Base-by-base conservation (phyloP, 2,329 filamentous ascomycete species). In the Phaeosphaeria sp. region DNA sequence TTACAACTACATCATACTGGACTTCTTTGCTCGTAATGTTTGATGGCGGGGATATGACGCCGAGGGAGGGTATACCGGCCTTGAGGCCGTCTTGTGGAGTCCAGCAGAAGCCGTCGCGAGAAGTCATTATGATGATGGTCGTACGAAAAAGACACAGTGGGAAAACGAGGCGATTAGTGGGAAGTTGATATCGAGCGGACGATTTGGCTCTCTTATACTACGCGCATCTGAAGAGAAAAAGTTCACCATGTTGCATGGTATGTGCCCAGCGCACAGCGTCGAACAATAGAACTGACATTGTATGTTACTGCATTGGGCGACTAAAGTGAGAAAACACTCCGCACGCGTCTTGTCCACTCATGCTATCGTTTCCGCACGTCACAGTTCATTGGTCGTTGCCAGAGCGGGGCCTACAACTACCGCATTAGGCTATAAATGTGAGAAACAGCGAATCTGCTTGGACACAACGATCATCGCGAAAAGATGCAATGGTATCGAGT, bases 81-180 rank as follows among this genome's bases (percentile, higher is more conserved):
- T 68, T 69, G 2, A 74, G 73, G 20, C 65, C 53, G 11, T 63
- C 62, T 43, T 73, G 71, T 27, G 58, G 49, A 1, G 67, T 69
- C 67, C 68, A 72, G 25, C 44, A 54, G 51, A 60, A 74, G 59
- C 64, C 66, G 50, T 72, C 68, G 27, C 63, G 57, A 77, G 63
- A 76, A 70, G 13, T 53, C 18, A 66, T 55, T 8, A 18, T 33
- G 42, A 48, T n/a, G 15, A 13, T 13, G 15, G 6, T 7, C 11
- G 11, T 13, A 36, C 30, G 11, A 7, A 13, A 36, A 36, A 36
- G 30, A 13, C 30, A 13, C 30, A 13, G 15, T 13, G 11, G 30
- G 3, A 13, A 36, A 13, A 36, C 3, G 3, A 36, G 11, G 30
- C 11, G 30, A 6, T 36, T 36, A 7, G 11, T 6, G 11, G 3